Evolutionary conservation across 2,329 filamentous ascomycete genomes (phyloP), one percentile per base, ranked within the genome.

Genomic region (Fusarium staphyleae): DNA sequence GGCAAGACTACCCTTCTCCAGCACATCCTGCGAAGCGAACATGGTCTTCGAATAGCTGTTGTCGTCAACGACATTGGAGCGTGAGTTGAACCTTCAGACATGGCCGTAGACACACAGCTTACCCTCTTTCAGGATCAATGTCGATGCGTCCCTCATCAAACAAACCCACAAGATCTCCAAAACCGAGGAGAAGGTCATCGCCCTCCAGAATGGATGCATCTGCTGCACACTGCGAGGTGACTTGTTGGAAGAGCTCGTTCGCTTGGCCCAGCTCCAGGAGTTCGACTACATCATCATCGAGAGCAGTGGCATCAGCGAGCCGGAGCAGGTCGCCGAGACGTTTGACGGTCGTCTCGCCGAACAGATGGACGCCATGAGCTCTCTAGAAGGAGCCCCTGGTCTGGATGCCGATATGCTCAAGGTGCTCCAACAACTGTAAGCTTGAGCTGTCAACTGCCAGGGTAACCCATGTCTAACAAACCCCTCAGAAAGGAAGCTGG

Each of bases 271-370:
- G 65, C 77, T 84, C 1, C 79, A 84, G 14, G 75, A 81, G 42
- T 87, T 90, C 30, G 86, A 91, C 68, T 90, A 91, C 68, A 83
- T 90, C 19, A 76, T 90, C 32, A 87, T 89, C 34, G 87, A 90
- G 70, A 89, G 86, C 66, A 87, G 82, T 3, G 86, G 88, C 0
- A 88, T 90, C 57, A 89, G 87, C 61, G 87, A 89, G 69, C 87
- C 86, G 0, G 86, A 88, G 73, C 87, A 90, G 63, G 87, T 91
- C 0, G 87, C 87, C 0, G 87, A 90, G 75, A 90, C 87, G 0
- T 90, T 90, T 62, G 86, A 87, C 28, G 73, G 78, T 5, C 81
- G 78, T 33, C 79, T 81, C 65, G 80, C 78, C 3, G 77, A 81
- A 42, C 75, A 78, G 48, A 78, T 79, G 69, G 69, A 71, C 32